These are phyloP conservation scores for Diaporthe ilicicola DNA, from an alignment of 2,329 filamentous ascomycete genomes.

Conservation along the genomic window DNA sequence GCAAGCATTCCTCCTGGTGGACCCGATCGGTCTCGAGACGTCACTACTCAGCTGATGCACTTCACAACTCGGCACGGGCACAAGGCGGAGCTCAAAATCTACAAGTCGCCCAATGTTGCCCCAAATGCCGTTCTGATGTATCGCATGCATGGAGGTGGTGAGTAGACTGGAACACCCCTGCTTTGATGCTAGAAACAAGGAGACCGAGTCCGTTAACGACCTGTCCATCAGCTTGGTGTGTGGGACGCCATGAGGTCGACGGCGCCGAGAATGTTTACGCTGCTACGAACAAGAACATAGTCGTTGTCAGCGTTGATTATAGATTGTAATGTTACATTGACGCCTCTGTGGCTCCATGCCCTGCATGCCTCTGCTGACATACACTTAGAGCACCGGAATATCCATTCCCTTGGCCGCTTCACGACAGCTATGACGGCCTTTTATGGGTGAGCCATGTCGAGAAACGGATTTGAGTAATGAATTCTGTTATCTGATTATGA, in stretches of 20 bases:
- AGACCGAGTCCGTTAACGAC: background rate
- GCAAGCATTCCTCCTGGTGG: background rate
- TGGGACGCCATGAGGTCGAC: background rate
- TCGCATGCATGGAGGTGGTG: constrained; percentile 11
- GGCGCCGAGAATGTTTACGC: constrained; percentile 6
- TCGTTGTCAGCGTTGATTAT: background rate
- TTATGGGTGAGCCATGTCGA: background rate
- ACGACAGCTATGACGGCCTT: constrained; percentile 2
- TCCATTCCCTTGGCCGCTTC: background rate
- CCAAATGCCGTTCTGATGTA: constrained; percentile 6
- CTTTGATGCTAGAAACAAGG: too few species aligned
- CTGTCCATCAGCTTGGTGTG: background rate
- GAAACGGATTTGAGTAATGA: rapidly evolving
- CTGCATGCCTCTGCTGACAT: background rate
- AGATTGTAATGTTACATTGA: background rate
- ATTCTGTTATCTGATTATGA: rapidly evolving
- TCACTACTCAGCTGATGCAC: background rate
- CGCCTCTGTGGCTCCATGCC: too few species aligned
- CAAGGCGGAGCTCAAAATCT: constrained; percentile 1
- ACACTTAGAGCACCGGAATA: background rate
- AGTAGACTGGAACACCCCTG: background rate
- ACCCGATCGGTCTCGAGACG: background rate
- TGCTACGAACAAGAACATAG: background rate
- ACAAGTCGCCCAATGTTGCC: background rate
- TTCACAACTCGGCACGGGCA: constrained; percentile 1